Evolutionary conservation across 768 basidiomycete species (phyloP).

Genomic region (Candolleomyces aberdarensis): DNA sequence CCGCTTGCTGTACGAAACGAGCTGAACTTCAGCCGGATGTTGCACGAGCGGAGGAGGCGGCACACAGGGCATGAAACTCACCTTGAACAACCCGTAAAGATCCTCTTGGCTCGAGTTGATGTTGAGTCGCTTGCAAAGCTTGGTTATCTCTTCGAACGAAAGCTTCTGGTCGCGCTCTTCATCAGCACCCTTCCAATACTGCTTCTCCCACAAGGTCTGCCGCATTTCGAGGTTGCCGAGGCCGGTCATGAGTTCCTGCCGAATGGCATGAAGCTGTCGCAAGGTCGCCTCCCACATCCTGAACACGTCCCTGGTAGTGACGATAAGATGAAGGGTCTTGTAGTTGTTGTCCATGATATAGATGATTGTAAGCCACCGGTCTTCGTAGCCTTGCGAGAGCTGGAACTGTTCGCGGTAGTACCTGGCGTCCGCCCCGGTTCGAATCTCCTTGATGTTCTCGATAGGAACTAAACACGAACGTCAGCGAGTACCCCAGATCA

Average conservation of each 20-base stretch:
- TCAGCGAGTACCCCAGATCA: background rate
- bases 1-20: slow-evolving; percentile 55
- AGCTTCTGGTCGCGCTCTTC: slow-evolving; percentile 58
- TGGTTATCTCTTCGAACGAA: slow-evolving; percentile 72
- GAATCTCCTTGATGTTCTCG: slow-evolving; percentile 87
- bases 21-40: slow-evolving; percentile 2
- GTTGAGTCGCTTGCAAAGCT: slow-evolving; percentile 68
- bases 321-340: slow-evolving; percentile 85
- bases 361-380: slow-evolving; percentile 85
- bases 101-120: slow-evolving; percentile 61
- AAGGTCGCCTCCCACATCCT: slow-evolving; percentile 64
- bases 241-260: slow-evolving; percentile 74
- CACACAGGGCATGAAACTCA: slow-evolving; percentile 17
- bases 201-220: slow-evolving; percentile 77
- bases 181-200: slow-evolving; percentile 79
- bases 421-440: slow-evolving; percentile 69
- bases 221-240: slow-evolving; percentile 66
- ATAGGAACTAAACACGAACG: slow-evolving; percentile 60
- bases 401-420: slow-evolving; percentile 77
- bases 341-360: slow-evolving; percentile 76
- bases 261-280: slow-evolving; percentile 60
- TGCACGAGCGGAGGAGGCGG: background rate
- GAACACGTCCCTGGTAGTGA: slow-evolving; percentile 52
- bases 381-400: slow-evolving; percentile 61
- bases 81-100: slow-evolving; percentile 59